These are phyloP conservation scores for Aspergillus caelatus DNA, from an alignment of 2,329 filamentous ascomycete genomes.

Conservation along the genomic window DNA sequence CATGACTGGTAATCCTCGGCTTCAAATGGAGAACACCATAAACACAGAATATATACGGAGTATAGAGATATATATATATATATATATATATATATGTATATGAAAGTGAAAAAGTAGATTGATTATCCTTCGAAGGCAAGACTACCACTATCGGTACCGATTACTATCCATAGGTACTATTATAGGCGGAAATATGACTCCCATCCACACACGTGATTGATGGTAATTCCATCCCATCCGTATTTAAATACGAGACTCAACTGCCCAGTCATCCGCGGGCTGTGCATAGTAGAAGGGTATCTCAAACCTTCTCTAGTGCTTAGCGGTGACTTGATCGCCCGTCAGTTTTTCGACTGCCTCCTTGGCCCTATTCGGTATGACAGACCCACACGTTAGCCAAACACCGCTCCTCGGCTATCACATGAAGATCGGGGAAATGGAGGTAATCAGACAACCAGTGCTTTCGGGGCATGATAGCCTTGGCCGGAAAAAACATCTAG, in stretches of 20 bases:
- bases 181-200: background rate
- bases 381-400: constrained; percentile 34
- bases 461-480: background rate
- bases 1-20: background rate
- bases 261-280: background rate
- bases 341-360: constrained; percentile 67
- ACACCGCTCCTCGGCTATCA: constrained; percentile 28
- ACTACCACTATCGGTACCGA: background rate
- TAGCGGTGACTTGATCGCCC: constrained; percentile 64
- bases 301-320: constrained; percentile 59
- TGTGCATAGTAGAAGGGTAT: constrained; percentile 39
- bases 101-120: background rate
- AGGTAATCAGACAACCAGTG: background rate
- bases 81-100: no score
- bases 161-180: background rate
- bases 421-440: constrained; percentile 22
- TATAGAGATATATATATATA: no score
- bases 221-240: background rate
- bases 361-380: constrained; percentile 57
- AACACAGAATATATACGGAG: background rate
- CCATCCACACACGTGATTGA: background rate
- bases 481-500: background rate
- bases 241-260: background rate
- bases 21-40: background rate
- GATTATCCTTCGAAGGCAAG: background rate